These are phyloP conservation scores for Aspergillus sp. DNA, from an alignment of 2,329 filamentous ascomycete genomes.

Conservation along the genomic window DNA sequence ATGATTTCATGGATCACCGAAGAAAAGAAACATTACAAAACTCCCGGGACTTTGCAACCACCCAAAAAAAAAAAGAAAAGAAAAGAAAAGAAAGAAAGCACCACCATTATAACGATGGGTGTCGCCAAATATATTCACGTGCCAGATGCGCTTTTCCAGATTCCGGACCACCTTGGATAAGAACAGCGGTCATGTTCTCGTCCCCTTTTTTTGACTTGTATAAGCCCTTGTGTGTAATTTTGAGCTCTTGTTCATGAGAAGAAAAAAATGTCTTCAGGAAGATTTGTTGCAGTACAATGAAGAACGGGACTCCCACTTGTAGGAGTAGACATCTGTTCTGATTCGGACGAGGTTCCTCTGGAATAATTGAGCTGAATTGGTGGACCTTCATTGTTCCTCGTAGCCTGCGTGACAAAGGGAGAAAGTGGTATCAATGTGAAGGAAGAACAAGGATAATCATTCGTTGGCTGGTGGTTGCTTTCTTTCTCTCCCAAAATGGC, in stretches of 20 bases:
- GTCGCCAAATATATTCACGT: no score
- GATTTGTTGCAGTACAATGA: background rate
- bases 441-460: no score
- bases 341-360: background rate
- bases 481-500: no score
- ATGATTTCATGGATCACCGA: no score
- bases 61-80: no score
- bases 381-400: background rate
- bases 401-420: background rate
- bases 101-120: no score
- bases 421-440: background rate
- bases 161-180: no score
- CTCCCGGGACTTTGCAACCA: no score
- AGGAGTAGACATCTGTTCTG: background rate
- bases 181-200: background rate
- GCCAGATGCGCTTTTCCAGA: no score
- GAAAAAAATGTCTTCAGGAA: background rate
- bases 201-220: background rate
- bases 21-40: no score
- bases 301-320: background rate
- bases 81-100: no score
- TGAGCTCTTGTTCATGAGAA: background rate
- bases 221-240: background rate
- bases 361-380: background rate
- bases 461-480: no score